A percentile compares a stretch with the other conserved stretches of the same genome.
Evolutionary conservation across 352 stramenopile species (phyloP).

Genomic region (Globisporangium recalcitrans): DNA sequence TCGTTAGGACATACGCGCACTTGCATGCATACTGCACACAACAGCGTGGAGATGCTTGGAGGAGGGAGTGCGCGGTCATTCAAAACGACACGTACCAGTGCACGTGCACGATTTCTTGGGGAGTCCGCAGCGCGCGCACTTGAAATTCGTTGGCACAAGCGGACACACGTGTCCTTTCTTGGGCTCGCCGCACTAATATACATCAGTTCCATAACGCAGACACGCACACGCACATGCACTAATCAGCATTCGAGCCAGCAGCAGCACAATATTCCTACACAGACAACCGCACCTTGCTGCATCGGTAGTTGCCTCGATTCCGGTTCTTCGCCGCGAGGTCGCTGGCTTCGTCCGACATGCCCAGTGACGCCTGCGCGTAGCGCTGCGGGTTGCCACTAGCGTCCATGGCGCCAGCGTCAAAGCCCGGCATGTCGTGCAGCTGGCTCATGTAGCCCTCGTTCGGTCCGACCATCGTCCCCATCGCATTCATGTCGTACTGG

Average conservation of each 20-base stretch:
- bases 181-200: slow-evolving; percentile 63
- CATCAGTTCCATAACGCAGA: not conserved
- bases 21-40: not conserved
- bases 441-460: slow-evolving; percentile 45
- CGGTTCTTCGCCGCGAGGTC: slow-evolving; percentile 58
- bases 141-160: slow-evolving; percentile 77
- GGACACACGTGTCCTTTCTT: slow-evolving; percentile 87
- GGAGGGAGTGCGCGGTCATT: not conserved
- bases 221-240: not conserved
- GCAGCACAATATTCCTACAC: not conserved
- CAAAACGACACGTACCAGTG: slow-evolving; percentile 52
- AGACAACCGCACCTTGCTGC: slow-evolving; percentile 58
- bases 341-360: slow-evolving; percentile 23
- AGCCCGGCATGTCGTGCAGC: slow-evolving; percentile 37
- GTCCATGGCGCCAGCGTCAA: not conserved
- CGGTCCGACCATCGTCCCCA: slow-evolving; percentile 34
- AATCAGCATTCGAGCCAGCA: not conserved
- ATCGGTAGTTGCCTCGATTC: slow-evolving; percentile 85
- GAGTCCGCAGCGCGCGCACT: slow-evolving; percentile 69
- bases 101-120: slow-evolving; percentile 76
- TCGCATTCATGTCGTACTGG: slow-evolving; percentile 43
- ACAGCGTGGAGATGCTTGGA: not conserved
- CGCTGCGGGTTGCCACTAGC: not conserved
- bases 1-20: not conserved
- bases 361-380: slow-evolving; percentile 15